Evolutionary conservation across 495 filamentous ascomycete species (phyloP).

Genomic region (Neurospora hispaniola): DNA sequence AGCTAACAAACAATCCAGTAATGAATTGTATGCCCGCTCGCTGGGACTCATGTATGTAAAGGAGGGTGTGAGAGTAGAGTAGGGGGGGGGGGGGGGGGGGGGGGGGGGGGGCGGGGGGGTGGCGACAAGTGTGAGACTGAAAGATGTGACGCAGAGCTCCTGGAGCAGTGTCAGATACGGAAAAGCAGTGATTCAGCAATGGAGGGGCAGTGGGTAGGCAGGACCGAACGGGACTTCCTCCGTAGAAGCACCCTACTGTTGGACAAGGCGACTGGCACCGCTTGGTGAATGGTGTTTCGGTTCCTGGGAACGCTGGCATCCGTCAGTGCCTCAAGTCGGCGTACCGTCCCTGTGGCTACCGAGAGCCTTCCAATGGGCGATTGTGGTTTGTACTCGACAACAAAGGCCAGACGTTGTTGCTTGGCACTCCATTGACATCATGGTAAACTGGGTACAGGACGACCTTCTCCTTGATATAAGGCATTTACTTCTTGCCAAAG

Average conservation of each 20-base stretch:
- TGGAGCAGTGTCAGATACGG: neutral
- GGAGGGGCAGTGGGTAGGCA: neutral
- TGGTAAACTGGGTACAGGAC: neutral
- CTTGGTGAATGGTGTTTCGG: neutral
- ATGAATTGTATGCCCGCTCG: neutral
- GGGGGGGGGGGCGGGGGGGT: neutral
- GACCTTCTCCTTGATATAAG: constrained; percentile 2
- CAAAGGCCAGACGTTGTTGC: neutral
- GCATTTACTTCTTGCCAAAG: constrained; percentile 10
- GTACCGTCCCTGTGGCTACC: neutral
- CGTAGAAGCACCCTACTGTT: neutral
- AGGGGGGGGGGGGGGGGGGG: no score
- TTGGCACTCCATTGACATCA: neutral
- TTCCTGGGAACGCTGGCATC: neutral
- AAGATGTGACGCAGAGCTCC: neutral
- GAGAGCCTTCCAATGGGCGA: neutral
- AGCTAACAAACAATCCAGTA: no score
- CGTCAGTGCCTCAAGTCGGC: neutral
- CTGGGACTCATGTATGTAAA: neutral
- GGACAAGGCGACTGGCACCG: neutral
- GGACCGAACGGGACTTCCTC: neutral
- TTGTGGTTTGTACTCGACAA: neutral
- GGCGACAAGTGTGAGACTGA: neutral
- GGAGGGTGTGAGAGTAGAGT: neutral
- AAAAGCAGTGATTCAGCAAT: neutral